phyloP scores from a whole-genome alignment of 208 protist species.

The Trypanosoma boissoni region DNA sequence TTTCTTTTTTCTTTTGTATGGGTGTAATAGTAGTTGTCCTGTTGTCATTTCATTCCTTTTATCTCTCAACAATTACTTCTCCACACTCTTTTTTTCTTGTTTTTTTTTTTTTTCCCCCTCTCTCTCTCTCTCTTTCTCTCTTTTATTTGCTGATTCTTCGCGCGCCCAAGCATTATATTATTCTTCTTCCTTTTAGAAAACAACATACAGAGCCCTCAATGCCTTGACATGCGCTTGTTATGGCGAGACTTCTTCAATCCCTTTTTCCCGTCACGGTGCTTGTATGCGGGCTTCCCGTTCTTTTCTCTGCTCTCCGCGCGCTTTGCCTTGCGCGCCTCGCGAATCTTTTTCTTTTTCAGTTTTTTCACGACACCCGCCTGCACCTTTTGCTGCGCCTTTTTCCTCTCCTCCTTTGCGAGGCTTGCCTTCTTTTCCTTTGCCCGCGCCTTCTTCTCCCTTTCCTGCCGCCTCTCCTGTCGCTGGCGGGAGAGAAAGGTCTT shows the following conservation, averaged over 20 bases:
- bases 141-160: not conserved
- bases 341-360: conserved; percentile 82
- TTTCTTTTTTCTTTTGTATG: conserved; percentile 2
- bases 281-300: conserved; percentile 50
- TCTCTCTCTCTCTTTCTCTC: conserved; percentile 1
- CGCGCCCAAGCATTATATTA: not conserved
- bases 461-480: conserved; percentile 38
- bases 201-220: conserved; percentile 29
- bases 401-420: conserved; percentile 45
- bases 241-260: conserved; percentile 77
- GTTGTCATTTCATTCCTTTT: not conserved
- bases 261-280: conserved; percentile 52
- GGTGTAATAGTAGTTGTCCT: conserved; percentile 1
- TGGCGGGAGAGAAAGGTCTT: conserved; percentile 46
- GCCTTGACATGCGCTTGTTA: conserved; percentile 53
- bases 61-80: not conserved
- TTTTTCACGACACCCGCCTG: conserved; percentile 82
- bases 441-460: conserved; percentile 51
- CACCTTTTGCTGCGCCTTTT: conserved; percentile 79
- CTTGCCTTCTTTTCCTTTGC: conserved; percentile 59
- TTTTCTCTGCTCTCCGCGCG: conserved; percentile 63
- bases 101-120: not conserved
- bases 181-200: not conserved
- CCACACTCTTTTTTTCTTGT: conserved; percentile 9
- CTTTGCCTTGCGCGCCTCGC: conserved; percentile 56